phyloP scores from a whole-genome alignment of 352 stramenopile genomes.

The Pythium sukuiense region DNA sequence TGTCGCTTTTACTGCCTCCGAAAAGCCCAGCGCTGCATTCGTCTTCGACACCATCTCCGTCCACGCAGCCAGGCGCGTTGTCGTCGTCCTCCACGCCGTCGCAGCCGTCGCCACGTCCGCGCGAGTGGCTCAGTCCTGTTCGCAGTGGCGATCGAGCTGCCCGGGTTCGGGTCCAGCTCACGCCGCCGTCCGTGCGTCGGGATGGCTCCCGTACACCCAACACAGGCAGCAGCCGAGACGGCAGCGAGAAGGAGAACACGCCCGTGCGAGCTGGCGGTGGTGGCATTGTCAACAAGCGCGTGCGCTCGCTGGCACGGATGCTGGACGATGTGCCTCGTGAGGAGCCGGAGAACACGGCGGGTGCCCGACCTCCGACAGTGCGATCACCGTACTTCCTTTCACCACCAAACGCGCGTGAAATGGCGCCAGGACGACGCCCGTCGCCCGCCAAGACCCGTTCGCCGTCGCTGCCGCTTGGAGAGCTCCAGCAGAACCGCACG shows the following conservation, averaged over 20 bases:
- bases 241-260: conserved; percentile 27
- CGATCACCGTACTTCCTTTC: conserved; percentile 30
- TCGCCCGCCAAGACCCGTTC: conserved; percentile 21
- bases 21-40: conserved; percentile 21
- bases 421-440: conserved; percentile 23
- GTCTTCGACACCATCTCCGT: conserved; percentile 22
- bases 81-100: conserved; percentile 17
- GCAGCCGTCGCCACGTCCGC: conserved; percentile 32
- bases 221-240: conserved; percentile 5
- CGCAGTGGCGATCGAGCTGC: conserved; percentile 12
- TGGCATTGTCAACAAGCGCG: conserved; percentile 65
- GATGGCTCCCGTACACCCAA: conserved; percentile 15
- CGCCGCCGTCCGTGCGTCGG: conserved; percentile 20
- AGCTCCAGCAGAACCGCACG: conserved; percentile 24
- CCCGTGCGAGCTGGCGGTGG: conserved; percentile 30
- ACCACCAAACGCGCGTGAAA: conserved; percentile 23
- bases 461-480: conserved; percentile 12
- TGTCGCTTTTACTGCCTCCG: conserved; percentile 24
- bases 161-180: conserved; percentile 22
- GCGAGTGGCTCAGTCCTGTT: conserved; percentile 69
- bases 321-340: conserved; percentile 59
- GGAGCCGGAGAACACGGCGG: conserved; percentile 29
- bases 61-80: not conserved
- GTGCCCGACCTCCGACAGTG: conserved; percentile 19
- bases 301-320: conserved; percentile 74